Conservation (phyloP, 2,329 filamentous ascomycete species). For the Aschersonia sp. region DNA sequence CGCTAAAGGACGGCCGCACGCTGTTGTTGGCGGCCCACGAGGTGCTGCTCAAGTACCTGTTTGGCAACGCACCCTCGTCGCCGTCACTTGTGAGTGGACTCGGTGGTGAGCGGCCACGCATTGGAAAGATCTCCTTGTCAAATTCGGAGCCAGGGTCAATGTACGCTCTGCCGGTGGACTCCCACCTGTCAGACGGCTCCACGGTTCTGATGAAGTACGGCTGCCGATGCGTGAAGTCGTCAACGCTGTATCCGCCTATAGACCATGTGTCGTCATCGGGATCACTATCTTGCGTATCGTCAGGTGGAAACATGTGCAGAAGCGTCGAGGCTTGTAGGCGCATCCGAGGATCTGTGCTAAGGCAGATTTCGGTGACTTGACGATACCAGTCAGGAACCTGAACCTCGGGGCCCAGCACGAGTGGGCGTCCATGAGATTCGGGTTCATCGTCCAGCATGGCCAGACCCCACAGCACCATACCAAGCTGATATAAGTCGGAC, state of each 20-base stretch:
- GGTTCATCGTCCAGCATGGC: slow-evolving; percentile 83
- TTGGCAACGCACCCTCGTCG: slow-evolving; percentile 18
- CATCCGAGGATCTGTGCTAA: slow-evolving; percentile 57
- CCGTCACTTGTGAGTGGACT: slow-evolving; percentile 31
- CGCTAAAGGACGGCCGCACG: slow-evolving; percentile 24
- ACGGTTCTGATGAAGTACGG: slow-evolving; percentile 22
- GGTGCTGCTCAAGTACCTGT: slow-evolving; percentile 13
- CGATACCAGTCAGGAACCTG: slow-evolving; percentile 69
- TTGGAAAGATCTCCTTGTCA: slow-evolving; percentile 30
- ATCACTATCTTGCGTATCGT: slow-evolving; percentile 17
- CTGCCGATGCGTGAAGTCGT: slow-evolving; percentile 17
- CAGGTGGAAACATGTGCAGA: slow-evolving; percentile 48
- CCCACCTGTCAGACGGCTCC: slow-evolving; percentile 28
- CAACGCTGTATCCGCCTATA: slow-evolving; percentile 22
- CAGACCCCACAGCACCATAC: slow-evolving; percentile 92
- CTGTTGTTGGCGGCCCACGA: slow-evolving; percentile 23
- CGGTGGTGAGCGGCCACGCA: slow-evolving; percentile 37
- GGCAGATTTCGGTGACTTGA: slow-evolving; percentile 58
- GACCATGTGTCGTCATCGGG: slow-evolving; percentile 23
- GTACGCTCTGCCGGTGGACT: slow-evolving; percentile 22
- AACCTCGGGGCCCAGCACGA: slow-evolving; percentile 41
- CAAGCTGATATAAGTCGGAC: slow-evolving; percentile 87
- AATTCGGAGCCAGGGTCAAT: slow-evolving; percentile 18
- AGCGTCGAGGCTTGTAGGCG: slow-evolving; percentile 62
- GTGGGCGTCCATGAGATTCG: slow-evolving; percentile 59